phyloP scores from a whole-genome alignment of 352 stramenopile genomes.

The Sclerospora graminicola region DNA sequence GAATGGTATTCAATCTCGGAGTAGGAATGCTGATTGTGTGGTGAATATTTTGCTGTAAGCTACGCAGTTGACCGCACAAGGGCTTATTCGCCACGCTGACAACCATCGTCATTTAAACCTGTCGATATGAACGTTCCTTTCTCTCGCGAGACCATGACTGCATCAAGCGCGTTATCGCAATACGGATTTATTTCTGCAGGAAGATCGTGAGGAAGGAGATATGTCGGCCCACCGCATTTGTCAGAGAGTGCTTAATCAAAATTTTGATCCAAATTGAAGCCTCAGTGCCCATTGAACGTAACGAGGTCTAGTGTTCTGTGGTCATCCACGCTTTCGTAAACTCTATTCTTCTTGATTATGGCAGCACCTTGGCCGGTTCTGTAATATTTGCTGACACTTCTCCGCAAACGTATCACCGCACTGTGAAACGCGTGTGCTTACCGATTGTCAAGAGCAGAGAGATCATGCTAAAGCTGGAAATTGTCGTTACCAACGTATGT shows the following conservation, averaged over 20 bases:
- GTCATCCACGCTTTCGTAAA: slow-evolving; percentile 65
- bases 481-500: slow-evolving; percentile 77
- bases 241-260: slow-evolving; percentile 27
- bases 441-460: slow-evolving; percentile 52
- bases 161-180: too few relatives aligned
- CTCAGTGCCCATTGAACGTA: slow-evolving; percentile 26
- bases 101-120: too few relatives aligned
- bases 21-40: too few relatives aligned
- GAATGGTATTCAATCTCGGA: too few relatives aligned
- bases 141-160: too few relatives aligned
- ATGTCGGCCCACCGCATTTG: too few relatives aligned
- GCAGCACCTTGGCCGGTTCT: slow-evolving; percentile 44
- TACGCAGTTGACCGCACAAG: too few relatives aligned
- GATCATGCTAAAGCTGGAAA: slow-evolving; percentile 63
- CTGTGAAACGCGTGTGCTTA: slow-evolving; percentile 67
- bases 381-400: slow-evolving; percentile 53
- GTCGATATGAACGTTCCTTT: too few relatives aligned
- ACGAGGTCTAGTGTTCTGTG: slow-evolving; percentile 44
- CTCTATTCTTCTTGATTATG: slow-evolving; percentile 35
- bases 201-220: too few relatives aligned
- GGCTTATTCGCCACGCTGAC: too few relatives aligned
- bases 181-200: too few relatives aligned
- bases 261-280: slow-evolving; percentile 44
- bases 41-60: too few relatives aligned
- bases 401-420: slow-evolving; percentile 67